phyloP scores from a whole-genome alignment of 164 flowering plant genomes.

The Brasenia schreberi region DNA sequence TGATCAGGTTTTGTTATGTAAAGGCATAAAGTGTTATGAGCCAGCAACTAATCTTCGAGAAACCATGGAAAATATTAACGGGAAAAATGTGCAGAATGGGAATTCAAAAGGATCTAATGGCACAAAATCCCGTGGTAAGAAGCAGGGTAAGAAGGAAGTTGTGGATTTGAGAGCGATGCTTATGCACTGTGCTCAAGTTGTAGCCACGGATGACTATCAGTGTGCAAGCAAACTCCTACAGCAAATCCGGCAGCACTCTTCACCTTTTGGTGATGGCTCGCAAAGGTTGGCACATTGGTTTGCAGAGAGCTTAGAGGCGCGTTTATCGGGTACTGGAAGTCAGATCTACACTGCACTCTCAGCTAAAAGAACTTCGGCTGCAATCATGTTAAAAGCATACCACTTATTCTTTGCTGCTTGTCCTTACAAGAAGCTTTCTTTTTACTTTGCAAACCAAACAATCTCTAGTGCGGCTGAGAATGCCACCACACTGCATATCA shows the following conservation, averaged over 20 bases:
- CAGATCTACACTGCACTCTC: constrained; percentile 36
- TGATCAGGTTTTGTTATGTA: constrained; percentile 51
- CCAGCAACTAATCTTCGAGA: constrained; percentile 19
- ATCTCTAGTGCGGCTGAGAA: constrained; percentile 22
- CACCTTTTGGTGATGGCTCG: constrained; percentile 69
- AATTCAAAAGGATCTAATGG: constrained; percentile 28
- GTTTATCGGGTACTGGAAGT: constrained; percentile 82
- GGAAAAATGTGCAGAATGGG: constrained; percentile 25
- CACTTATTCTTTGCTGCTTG: constrained; percentile 48
- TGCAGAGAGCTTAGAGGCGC: constrained; percentile 81
- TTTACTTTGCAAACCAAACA: constrained; percentile 43
- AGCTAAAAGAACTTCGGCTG: constrained; percentile 41
- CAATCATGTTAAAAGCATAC: constrained; percentile 67
- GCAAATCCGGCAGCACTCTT: constrained; percentile 65
- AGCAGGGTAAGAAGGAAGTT: constrained; percentile 46
- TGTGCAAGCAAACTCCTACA: constrained; percentile 52
- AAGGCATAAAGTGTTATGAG: constrained; percentile 4
- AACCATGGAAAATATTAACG: constrained; percentile 22
- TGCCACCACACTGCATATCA: constrained; percentile 45
- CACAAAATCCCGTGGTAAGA: constrained; percentile 47
- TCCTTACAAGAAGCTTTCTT: constrained; percentile 71
- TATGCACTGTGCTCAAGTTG: constrained; percentile 68
- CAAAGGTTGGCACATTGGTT: constrained; percentile 68
- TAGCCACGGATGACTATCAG: constrained; percentile 63
- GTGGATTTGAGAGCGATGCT: constrained; percentile 73